Percentiles rank a stretch among this genome's conserved stretches.
These are phyloP conservation scores for Hyaloraphidium curvatum DNA, from an alignment of 192 early-diverging fungal genomes.

Conservation along the genomic window DNA sequence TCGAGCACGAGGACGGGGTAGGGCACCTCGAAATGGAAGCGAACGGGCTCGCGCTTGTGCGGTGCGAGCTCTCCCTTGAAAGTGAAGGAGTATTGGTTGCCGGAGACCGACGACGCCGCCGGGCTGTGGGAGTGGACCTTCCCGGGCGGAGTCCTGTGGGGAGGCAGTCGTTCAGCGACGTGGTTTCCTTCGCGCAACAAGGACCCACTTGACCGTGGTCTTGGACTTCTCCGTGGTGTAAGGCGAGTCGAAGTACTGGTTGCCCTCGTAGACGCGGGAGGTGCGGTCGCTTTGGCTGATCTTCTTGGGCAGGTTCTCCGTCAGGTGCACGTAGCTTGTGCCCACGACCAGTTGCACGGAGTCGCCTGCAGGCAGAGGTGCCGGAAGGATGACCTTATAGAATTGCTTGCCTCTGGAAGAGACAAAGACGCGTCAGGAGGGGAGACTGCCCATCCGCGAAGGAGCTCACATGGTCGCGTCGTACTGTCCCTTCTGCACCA, in stretches of 20 bases:
- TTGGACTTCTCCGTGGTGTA: slow-evolving; percentile 55
- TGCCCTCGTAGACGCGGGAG: slow-evolving; percentile 35
- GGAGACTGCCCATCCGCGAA: neutral
- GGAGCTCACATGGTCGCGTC: neutral
- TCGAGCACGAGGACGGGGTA: slow-evolving; percentile 36
- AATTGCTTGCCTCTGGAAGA: neutral
- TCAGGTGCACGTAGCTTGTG: slow-evolving; percentile 2
- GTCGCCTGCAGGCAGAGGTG: neutral
- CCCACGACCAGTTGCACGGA: neutral
- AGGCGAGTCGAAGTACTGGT: slow-evolving; percentile 35
- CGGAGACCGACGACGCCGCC: slow-evolving; percentile 6
- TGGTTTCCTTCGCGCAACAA: neutral
- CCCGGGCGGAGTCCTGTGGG: slow-evolving; percentile 14
- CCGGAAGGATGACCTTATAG: neutral
- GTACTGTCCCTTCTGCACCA: neutral
- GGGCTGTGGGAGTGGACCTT: slow-evolving; percentile 20
- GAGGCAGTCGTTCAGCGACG: neutral
- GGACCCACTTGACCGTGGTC: slow-evolving; percentile 54
- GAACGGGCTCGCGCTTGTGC: slow-evolving; percentile 17
- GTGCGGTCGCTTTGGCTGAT: slow-evolving; percentile 49
- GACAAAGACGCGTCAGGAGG: neutral
- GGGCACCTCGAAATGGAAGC: slow-evolving; percentile 45
- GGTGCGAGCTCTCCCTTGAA: slow-evolving; percentile 27
- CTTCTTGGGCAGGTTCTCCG: slow-evolving; percentile 28
- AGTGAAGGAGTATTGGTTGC: slow-evolving; percentile 26